Percentiles rank a stretch among this genome's conserved stretches.
These are phyloP conservation scores for Farysia itapuensis DNA, from an alignment of 1,284 basidiomycete species.

Conservation along the genomic window DNA sequence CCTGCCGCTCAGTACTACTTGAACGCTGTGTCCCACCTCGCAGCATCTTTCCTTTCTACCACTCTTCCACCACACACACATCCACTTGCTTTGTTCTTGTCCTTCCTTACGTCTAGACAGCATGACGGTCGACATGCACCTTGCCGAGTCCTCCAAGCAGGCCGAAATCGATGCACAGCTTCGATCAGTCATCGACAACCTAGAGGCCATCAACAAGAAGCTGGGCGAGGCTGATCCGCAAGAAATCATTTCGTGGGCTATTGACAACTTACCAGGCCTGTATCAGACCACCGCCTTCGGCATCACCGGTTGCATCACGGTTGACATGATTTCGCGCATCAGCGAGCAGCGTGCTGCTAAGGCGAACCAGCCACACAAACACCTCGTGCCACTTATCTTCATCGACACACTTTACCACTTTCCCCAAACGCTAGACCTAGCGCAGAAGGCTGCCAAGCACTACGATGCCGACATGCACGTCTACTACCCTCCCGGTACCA, in stretches of 20 bases:
- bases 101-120: no score
- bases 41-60: no score
- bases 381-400: constrained; percentile 59
- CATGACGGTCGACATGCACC: constrained; percentile 19
- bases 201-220: constrained; percentile 52
- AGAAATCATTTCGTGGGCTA: constrained; percentile 57
- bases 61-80: no score
- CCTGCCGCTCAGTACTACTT: no score
- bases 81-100: no score
- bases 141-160: constrained; percentile 33
- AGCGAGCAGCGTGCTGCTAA: constrained; percentile 42
- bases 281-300: constrained; percentile 60
- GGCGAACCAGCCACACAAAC: constrained; percentile 20
- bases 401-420: constrained; percentile 95
- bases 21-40: no score
- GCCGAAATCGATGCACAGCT: constrained; percentile 36
- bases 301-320: constrained; percentile 58
- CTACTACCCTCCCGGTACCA: constrained; percentile 77
- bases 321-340: constrained; percentile 55
- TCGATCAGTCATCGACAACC: constrained; percentile 32
- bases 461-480: constrained; percentile 76
- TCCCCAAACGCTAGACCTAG: constrained; percentile 83
- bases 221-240: constrained; percentile 49
- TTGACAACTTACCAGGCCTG: constrained; percentile 57
- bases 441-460: constrained; percentile 74